These are phyloP conservation scores for Botrytis medusae DNA, from an alignment of 2,329 filamentous ascomycete species.

Conservation along the genomic window DNA sequence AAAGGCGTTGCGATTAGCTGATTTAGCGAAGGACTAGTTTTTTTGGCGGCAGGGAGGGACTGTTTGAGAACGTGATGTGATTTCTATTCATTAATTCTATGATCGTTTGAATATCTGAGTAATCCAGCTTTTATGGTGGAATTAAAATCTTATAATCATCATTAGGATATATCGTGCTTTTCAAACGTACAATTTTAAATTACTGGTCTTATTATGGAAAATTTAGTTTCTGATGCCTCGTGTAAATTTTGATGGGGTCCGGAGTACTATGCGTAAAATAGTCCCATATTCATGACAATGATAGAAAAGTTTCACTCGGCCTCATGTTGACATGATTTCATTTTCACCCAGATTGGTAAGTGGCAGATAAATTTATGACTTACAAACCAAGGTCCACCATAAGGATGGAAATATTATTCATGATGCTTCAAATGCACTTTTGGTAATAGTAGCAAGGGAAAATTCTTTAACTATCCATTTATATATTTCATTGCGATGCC, in stretches of 20 bases:
- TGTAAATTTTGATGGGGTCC: background rate
- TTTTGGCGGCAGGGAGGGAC: background rate
- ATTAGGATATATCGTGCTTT: background rate
- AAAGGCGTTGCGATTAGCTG: background rate
- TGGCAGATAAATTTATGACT: background rate
- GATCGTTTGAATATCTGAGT: no score
- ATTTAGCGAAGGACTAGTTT: background rate
- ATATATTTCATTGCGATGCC: background rate
- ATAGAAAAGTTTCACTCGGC: background rate
- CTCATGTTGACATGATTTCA: background rate
- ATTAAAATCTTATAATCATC: background rate
- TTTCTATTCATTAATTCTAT: background rate
- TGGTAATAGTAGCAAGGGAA: background rate
- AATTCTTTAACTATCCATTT: background rate
- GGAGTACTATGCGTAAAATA: fast-evolving
- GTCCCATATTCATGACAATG: background rate
- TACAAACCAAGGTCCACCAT: background rate
- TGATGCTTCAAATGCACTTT: background rate
- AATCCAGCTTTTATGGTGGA: background rate
- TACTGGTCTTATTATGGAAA: background rate
- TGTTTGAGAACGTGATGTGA: no score
- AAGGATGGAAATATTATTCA: background rate
- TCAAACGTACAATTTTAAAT: background rate
- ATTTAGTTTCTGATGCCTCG: background rate
- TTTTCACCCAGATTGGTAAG: background rate